These are phyloP conservation scores for Fusarium odoratissimum DNA, from an alignment of 2,329 filamentous ascomycete species.

Conservation along the genomic window DNA sequence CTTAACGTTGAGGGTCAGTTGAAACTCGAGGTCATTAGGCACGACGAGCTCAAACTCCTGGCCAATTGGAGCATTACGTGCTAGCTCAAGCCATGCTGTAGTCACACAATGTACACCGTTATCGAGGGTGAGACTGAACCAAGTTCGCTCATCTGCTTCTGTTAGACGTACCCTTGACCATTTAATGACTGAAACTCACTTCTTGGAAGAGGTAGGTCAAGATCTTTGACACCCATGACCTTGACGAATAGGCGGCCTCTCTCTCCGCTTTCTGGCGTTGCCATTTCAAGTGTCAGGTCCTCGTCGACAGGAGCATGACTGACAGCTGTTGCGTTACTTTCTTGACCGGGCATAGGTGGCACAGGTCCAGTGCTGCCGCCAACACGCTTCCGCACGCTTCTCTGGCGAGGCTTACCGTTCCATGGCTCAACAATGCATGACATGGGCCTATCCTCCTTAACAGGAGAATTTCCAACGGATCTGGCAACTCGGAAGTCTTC, in stretches of 20 bases:
- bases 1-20: conserved; percentile 96
- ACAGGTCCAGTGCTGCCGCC: conserved; percentile 67
- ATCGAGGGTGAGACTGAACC: conserved; percentile 97
- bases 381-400: conserved; percentile 67
- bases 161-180: conserved; percentile 38
- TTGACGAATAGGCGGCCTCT: conserved; percentile 95
- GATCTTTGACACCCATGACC: conserved; percentile 96
- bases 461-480: conserved; percentile 74
- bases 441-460: conserved; percentile 83
- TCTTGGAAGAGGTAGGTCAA: conserved; percentile 89
- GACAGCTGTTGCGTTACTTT: conserved; percentile 78
- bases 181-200: conserved; percentile 69
- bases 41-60: conserved; percentile 99
- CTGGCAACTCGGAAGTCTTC: conserved; percentile 66
- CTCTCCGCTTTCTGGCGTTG: conserved; percentile 82
- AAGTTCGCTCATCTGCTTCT: conserved; percentile 80
- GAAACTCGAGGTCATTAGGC: conserved; percentile 97
- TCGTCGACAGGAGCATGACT: conserved; percentile 76
- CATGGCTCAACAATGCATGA: conserved; percentile 98
- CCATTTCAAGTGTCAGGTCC: conserved; percentile 66
- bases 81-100: conserved; percentile 93
- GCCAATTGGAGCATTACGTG: conserved; percentile 91
- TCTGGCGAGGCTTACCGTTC: conserved; percentile 82
- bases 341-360: conserved; percentile 88
- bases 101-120: conserved; percentile 98